A percentile compares a stretch with the other conserved stretches of the same genome.
Evolutionary conservation across 305 asterid species (phyloP).

Genomic region (Solanum hybrid): DNA sequence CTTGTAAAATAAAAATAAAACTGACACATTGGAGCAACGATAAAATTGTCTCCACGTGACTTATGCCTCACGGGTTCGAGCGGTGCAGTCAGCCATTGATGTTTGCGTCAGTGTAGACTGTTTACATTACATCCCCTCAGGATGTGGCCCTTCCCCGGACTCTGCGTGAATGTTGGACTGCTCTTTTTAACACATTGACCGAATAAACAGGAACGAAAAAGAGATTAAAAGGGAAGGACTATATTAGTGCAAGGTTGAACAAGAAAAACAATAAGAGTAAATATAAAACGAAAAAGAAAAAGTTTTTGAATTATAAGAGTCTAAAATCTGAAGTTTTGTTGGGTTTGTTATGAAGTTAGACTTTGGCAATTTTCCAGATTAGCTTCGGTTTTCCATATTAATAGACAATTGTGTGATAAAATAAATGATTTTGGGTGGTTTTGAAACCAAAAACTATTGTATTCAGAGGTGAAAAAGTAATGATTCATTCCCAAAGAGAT

Average conservation of each 20-base stretch:
- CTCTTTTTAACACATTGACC: background rate
- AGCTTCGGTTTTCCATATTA: background rate
- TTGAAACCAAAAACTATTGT: background rate
- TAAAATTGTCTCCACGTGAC: background rate
- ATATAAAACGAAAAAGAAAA: background rate
- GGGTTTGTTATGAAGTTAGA: background rate
- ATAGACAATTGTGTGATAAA: background rate
- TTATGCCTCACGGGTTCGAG: background rate
- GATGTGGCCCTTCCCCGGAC: background rate
- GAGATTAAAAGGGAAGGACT: background rate
- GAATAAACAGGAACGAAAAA: background rate
- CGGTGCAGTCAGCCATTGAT: background rate
- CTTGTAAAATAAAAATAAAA: background rate
- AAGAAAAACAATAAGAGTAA: background rate
- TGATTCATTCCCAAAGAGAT: background rate
- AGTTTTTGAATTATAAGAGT: background rate
- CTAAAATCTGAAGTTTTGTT: background rate
- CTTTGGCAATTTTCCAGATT: background rate
- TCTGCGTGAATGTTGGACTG: background rate
- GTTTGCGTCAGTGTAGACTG: background rate
- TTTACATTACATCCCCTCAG: background rate
- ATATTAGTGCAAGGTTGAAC: background rate
- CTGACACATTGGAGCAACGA: background rate
- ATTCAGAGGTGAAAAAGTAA: background rate
- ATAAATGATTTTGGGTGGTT: background rate